Conservation (phyloP, 2,329 filamentous ascomycete genomes). For the Aspergillus alliaceus region DNA sequence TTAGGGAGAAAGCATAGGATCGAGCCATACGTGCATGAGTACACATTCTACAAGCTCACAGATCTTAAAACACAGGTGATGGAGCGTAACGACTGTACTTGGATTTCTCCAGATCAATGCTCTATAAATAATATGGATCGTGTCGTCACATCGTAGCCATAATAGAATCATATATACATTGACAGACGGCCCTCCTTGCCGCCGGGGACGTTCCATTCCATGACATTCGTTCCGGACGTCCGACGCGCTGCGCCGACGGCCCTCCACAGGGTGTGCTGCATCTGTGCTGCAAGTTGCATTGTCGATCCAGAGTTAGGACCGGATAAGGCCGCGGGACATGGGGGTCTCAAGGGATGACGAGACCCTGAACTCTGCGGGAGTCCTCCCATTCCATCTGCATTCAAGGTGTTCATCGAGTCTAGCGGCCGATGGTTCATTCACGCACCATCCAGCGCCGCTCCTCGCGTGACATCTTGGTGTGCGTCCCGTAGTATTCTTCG, state of each 20-base stretch:
- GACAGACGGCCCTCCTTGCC: constrained; percentile 2
- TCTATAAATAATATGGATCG: constrained; percentile 10
- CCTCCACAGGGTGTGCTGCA: constrained; percentile 1
- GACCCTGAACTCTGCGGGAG: neutral
- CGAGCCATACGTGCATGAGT: neutral
- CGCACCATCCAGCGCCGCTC: constrained; percentile 47
- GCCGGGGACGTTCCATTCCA: constrained; percentile 1
- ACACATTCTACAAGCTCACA: neutral
- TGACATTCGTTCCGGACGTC: neutral
- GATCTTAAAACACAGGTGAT: neutral
- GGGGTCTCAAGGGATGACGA: neutral
- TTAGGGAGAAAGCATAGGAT: no score
- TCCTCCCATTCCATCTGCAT: neutral
- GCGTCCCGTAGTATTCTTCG: constrained; percentile 50
- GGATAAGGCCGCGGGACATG: neutral
- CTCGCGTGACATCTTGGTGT: constrained; percentile 46
- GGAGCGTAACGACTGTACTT: constrained; percentile 15
- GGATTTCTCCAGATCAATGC: constrained; percentile 5
- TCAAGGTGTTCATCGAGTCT: neutral
- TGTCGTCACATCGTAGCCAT: constrained; percentile 26
- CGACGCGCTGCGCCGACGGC: neutral
- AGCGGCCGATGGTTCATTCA: constrained; percentile 26
- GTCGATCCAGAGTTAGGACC: constrained; percentile 7
- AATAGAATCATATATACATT: constrained; percentile 21
- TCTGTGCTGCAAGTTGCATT: constrained; percentile 1